Evolutionary conservation across 179 eudicot genomes (phyloP).

Genomic region (Patellifolia procumbens): DNA sequence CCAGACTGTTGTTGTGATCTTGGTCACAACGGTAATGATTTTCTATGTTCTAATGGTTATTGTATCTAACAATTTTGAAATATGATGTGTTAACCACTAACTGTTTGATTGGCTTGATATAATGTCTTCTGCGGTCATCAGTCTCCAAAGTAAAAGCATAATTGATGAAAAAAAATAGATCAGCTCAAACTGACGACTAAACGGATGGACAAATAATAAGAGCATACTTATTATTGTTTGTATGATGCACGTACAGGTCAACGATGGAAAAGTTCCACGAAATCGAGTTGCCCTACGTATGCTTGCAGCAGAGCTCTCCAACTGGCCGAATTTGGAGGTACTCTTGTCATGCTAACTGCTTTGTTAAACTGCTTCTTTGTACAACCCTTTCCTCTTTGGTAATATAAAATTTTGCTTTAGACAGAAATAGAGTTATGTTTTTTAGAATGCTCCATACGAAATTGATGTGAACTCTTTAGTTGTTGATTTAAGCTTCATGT

Average conservation of each 20-base stretch:
- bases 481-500: not conserved
- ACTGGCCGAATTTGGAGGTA: constrained; percentile 98
- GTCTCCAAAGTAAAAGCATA: not conserved
- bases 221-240: not conserved
- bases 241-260: constrained; percentile 49
- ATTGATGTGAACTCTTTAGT: not conserved
- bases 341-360: not conserved
- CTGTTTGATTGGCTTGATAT: not conserved
- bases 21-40: not conserved
- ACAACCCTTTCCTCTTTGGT: not conserved
- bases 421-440: not conserved
- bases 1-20: not conserved
- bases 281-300: constrained; percentile 62
- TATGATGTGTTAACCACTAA: not conserved
- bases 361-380: not conserved
- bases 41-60: not conserved
- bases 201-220: too few relatives aligned
- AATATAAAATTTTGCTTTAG: not conserved
- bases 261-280: constrained; percentile 80
- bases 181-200: not conserved
- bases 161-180: not conserved
- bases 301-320: constrained; percentile 84
- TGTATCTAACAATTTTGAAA: not conserved
- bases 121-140: not conserved
- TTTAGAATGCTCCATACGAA: not conserved